A percentile compares a stretch with the other conserved stretches of the same genome.
Conservation (phyloP, 2,329 filamentous ascomycete species). For the Cladophialophora exuberans region DNA sequence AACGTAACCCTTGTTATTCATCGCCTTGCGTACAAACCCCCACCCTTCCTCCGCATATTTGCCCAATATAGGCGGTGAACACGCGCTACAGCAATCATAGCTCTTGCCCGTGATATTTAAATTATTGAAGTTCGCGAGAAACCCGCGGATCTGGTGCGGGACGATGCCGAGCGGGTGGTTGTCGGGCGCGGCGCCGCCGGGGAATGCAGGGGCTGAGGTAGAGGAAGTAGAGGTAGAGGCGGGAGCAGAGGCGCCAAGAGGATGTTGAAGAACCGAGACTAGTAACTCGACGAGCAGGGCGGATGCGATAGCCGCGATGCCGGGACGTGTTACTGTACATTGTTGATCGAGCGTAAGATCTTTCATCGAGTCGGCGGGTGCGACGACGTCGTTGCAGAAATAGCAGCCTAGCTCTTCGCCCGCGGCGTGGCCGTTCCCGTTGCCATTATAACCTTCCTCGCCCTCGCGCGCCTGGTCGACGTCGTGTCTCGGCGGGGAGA, state of each 20-base stretch:
- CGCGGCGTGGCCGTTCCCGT: neutral
- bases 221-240: slow-evolving; percentile 36
- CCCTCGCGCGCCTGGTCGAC: slow-evolving; percentile 37
- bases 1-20: slow-evolving; percentile 65
- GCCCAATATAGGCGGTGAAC: slow-evolving; percentile 58
- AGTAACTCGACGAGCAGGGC: slow-evolving; percentile 88
- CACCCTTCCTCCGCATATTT: slow-evolving; percentile 60
- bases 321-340: slow-evolving; percentile 94
- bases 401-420: slow-evolving; percentile 80
- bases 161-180: slow-evolving; percentile 56
- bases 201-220: neutral
- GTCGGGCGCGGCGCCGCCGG: slow-evolving; percentile 34
- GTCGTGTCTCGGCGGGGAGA: slow-evolving; percentile 48
- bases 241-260: slow-evolving; percentile 53
- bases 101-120: slow-evolving; percentile 59
- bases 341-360: slow-evolving; percentile 96
- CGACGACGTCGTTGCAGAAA: slow-evolving; percentile 97
- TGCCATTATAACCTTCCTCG: neutral
- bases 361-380: slow-evolving; percentile 87
- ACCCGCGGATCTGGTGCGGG: slow-evolving; percentile 67
- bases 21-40: slow-evolving; percentile 62
- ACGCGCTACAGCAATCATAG: slow-evolving; percentile 66
- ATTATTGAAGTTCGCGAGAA: slow-evolving; percentile 63
- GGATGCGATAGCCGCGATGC: slow-evolving; percentile 89
- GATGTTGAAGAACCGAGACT: slow-evolving; percentile 85